These are phyloP conservation scores for Pueraria montana DNA, from an alignment of 306 rosid genomes.

Conservation along the genomic window DNA sequence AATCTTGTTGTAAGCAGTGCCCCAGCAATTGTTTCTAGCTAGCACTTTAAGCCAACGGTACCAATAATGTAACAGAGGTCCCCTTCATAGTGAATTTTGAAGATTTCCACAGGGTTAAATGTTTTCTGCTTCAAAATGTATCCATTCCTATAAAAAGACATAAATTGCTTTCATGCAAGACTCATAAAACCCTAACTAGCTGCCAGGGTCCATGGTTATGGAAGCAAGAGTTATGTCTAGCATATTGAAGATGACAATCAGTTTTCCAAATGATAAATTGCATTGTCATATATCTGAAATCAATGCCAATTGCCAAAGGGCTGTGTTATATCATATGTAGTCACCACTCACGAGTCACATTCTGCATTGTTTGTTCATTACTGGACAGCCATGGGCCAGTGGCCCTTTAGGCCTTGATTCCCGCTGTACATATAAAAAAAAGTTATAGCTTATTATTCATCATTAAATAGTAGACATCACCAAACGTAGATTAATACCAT, in stretches of 20 bases:
- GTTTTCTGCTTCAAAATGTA: neutral
- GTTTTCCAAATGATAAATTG: neutral
- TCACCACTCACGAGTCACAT: neutral
- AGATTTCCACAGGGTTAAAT: neutral
- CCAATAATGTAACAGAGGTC: neutral
- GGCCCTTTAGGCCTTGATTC: neutral
- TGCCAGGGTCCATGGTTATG: neutral
- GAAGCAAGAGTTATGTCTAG: neutral
- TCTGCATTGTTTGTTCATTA: slow-evolving; percentile 13
- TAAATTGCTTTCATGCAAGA: neutral
- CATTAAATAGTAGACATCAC: neutral
- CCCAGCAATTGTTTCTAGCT: neutral
- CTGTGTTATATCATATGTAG: neutral
- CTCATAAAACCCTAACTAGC: neutral
- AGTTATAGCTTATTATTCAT: neutral
- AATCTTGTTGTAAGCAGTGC: neutral
- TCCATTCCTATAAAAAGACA: neutral
- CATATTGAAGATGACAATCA: neutral
- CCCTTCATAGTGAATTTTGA: neutral
- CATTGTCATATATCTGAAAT: neutral
- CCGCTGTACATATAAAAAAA: neutral
- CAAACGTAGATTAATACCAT: neutral
- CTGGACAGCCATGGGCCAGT: neutral
- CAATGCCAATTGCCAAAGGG: neutral
- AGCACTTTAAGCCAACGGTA: neutral